A percentile compares a stretch with the other conserved stretches of the same genome.
Conservation (phyloP, 805 yeast species). For the Candida patagonica region DNA sequence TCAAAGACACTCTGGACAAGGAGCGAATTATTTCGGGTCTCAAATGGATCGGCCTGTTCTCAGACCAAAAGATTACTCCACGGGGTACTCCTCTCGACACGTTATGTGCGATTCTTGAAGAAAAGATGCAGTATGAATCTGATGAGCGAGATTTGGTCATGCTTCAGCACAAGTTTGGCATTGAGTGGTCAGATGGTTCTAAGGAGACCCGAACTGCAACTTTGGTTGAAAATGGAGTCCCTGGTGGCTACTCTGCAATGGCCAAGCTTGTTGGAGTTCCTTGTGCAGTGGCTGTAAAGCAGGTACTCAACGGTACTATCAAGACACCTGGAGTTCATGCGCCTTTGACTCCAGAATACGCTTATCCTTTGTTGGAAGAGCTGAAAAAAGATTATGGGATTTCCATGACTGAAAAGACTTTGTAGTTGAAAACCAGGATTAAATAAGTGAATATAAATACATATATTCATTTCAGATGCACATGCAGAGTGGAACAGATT, state of each 20-base stretch:
- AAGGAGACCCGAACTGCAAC: slow-evolving; percentile 92
- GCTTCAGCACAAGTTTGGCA: slow-evolving; percentile 96
- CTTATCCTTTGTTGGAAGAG: slow-evolving; percentile 82
- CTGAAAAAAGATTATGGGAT: slow-evolving; percentile 86
- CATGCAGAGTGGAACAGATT: no score
- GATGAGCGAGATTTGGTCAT: slow-evolving; percentile 94
- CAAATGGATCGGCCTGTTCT: slow-evolving; percentile 89
- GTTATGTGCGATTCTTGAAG: slow-evolving; percentile 90
- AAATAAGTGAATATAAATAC: neutral
- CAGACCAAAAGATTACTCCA: slow-evolving; percentile 67
- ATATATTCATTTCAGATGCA: no score
- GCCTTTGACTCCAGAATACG: slow-evolving; percentile 85
- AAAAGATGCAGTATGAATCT: slow-evolving; percentile 89
- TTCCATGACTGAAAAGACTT: slow-evolving; percentile 79
- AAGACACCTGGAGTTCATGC: slow-evolving; percentile 80
- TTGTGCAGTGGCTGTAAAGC: slow-evolving; percentile 88
- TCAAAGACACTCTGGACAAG: slow-evolving; percentile 75
- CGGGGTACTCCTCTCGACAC: slow-evolving; percentile 94
- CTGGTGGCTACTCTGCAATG: slow-evolving; percentile 93
- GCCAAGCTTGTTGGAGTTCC: slow-evolving; percentile 98
- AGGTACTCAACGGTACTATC: slow-evolving; percentile 73
- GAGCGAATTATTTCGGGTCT: slow-evolving; percentile 81
- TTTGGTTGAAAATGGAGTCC: slow-evolving; percentile 82
- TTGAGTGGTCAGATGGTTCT: slow-evolving; percentile 90
- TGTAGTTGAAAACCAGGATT: slow-evolving; percentile 18